phyloP scores from a whole-genome alignment of 306 rosid species.

The Oxytropis ochrocephala region DNA sequence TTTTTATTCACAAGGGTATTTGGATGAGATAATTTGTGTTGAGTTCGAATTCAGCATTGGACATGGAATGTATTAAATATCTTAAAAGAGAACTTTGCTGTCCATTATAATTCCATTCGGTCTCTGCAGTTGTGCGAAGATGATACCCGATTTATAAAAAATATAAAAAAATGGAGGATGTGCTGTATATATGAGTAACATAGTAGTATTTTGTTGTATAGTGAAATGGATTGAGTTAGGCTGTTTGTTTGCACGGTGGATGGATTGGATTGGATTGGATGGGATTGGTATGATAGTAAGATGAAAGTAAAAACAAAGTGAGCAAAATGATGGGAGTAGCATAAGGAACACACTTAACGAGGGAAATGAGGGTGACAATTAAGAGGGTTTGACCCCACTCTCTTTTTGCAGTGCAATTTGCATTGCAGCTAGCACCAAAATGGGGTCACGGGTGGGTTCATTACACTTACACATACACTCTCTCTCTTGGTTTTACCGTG shows the following conservation, averaged over 20 bases:
- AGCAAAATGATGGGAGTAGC: conserved; percentile 31
- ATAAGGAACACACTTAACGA: conserved; percentile 51
- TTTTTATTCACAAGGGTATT: too few species aligned
- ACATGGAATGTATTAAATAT: too few species aligned
- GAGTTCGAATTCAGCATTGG: too few species aligned
- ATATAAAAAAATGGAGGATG: too few species aligned
- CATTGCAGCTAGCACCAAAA: conserved; percentile 15
- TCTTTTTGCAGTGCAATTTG: conserved; percentile 2
- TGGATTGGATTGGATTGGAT: not conserved
- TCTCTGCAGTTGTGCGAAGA: too few species aligned
- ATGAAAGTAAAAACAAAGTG: conserved; percentile 55
- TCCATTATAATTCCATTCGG: too few species aligned
- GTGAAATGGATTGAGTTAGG: not conserved
- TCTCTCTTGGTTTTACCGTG: not conserved
- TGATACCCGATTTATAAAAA: too few species aligned
- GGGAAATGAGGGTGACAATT: conserved; percentile 25
- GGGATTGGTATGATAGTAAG: conserved; percentile 24
- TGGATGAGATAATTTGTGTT: too few species aligned
- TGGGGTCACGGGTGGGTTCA: conserved; percentile 27
- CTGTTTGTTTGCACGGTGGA: conserved; percentile 10
- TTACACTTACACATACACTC: not conserved
- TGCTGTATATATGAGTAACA: too few species aligned
- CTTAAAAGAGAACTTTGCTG: too few species aligned
- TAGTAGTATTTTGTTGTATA: too few species aligned
- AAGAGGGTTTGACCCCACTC: conserved; percentile 42